Percentiles rank a stretch among this genome's conserved stretches.
Conservation (phyloP, 2,329 filamentous ascomycete genomes). For the Parafenestella ontariensis region DNA sequence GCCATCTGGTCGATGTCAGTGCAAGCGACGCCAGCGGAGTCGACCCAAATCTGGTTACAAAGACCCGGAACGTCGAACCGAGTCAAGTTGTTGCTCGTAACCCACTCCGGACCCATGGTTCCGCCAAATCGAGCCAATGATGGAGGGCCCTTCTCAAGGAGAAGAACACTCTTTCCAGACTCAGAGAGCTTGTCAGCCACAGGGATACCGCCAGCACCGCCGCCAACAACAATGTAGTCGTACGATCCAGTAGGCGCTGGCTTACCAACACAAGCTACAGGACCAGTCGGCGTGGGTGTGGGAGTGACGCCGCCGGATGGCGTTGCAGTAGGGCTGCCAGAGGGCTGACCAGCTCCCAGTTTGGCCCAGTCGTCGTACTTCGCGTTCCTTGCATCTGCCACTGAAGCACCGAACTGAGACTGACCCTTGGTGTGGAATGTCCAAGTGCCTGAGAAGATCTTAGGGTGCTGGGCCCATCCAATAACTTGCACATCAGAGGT, state of each 20-base stretch:
- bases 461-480: slow-evolving; percentile 63
- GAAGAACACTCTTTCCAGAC: slow-evolving; percentile 68
- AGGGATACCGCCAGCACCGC: slow-evolving; percentile 68
- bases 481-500: slow-evolving; percentile 51
- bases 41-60: slow-evolving; percentile 73
- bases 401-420: slow-evolving; percentile 60
- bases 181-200: slow-evolving; percentile 67
- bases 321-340: slow-evolving; percentile 29
- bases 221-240: slow-evolving; percentile 70
- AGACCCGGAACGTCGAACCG: slow-evolving; percentile 76
- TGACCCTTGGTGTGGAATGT: slow-evolving; percentile 63
- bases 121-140: slow-evolving; percentile 72
- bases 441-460: slow-evolving; percentile 50
- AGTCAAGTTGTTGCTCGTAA: slow-evolving; percentile 67
- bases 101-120: slow-evolving; percentile 67
- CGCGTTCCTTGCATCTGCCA: slow-evolving; percentile 54
- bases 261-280: slow-evolving; percentile 47
- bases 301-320: slow-evolving; percentile 10
- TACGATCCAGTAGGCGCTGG: slow-evolving; percentile 56
- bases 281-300: slow-evolving; percentile 35
- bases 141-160: slow-evolving; percentile 58
- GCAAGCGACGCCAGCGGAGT: slow-evolving; percentile 70
- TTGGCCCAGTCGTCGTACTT: slow-evolving; percentile 52
- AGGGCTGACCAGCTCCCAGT: slow-evolving; percentile 37
- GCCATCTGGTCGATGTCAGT: slow-evolving; percentile 76